phyloP scores from a whole-genome alignment of 2,329 filamentous ascomycete species.

The Leptodontidium sp. region DNA sequence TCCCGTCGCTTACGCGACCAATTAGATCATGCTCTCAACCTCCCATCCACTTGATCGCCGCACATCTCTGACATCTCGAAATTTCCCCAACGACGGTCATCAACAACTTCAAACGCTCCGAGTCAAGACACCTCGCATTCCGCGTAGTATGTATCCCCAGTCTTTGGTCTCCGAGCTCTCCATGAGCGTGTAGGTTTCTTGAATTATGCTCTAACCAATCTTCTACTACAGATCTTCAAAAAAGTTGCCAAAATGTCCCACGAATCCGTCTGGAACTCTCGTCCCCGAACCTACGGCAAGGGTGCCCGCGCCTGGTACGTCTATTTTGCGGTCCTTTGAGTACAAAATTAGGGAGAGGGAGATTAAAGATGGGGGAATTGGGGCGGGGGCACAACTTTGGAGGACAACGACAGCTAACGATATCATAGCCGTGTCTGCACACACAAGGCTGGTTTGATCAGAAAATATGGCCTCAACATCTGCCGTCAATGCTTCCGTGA shows the following conservation, averaged over 20 bases:
- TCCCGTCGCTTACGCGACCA: background rate
- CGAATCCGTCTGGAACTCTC: slow-evolving; percentile 99
- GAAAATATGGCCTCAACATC: slow-evolving; percentile 97
- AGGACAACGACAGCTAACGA: slow-evolving; percentile 29
- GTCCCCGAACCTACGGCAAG: slow-evolving; percentile 97
- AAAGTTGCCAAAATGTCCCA: slow-evolving; percentile 67
- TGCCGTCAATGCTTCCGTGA: slow-evolving; percentile 83
- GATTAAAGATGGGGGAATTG: background rate
- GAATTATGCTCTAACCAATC: slow-evolving; percentile 9
- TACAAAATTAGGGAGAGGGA: background rate
- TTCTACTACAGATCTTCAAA: slow-evolving; percentile 4
- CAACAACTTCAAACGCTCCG: slow-evolving; percentile 10
- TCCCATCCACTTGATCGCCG: background rate
- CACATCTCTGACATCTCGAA: slow-evolving; percentile 4
- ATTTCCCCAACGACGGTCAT: slow-evolving; percentile 12
- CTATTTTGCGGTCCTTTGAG: no score
- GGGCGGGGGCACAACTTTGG: background rate
- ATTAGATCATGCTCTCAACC: background rate
- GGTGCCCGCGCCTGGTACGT: slow-evolving; percentile 92
- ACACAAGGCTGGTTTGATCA: slow-evolving; percentile 98
- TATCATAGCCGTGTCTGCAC: slow-evolving; percentile 78
- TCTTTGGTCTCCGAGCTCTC: background rate
- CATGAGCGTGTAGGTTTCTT: background rate
- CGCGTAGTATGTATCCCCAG: slow-evolving; percentile 13
- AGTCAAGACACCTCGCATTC: slow-evolving; percentile 16